A percentile compares a stretch with the other conserved stretches of the same genome.
phyloP scores from a whole-genome alignment of 306 rosid species.

The Prunus campanulata region DNA sequence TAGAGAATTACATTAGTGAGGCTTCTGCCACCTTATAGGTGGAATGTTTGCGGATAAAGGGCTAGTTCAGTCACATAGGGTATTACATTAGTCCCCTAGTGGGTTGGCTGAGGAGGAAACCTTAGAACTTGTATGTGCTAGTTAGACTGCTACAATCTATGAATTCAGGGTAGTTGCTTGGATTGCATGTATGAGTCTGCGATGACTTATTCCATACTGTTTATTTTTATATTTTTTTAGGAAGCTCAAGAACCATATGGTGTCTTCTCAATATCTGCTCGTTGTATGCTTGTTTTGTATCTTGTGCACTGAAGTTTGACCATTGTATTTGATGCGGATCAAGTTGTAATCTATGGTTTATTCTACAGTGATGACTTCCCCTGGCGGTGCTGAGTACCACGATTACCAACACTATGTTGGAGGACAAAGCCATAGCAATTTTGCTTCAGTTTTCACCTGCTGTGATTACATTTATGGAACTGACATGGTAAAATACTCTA shows the following conservation, averaged over 20 bases:
- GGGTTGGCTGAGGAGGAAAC: constrained; percentile 3
- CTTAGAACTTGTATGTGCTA: not conserved
- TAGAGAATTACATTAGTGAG: not conserved
- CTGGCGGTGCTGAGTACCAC: constrained; percentile 89
- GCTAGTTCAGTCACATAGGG: not conserved
- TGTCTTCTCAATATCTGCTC: not conserved
- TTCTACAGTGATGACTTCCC: constrained; percentile 75
- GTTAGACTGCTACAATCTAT: not conserved
- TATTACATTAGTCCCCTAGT: not conserved
- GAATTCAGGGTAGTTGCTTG: not conserved
- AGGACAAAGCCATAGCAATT: constrained; percentile 91
- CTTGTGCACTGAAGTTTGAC: constrained; percentile 23
- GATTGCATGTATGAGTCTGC: not conserved
- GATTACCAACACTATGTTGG: constrained; percentile 98
- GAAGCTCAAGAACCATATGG: not conserved
- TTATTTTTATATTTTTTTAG: not conserved
- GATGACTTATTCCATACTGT: not conserved
- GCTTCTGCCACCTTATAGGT: not conserved
- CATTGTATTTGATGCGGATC: not conserved
- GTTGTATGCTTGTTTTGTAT: not conserved
- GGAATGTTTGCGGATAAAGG: not conserved
- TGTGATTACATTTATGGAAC: constrained; percentile 96
- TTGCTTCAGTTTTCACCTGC: constrained; percentile 93
- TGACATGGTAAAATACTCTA: constrained; percentile 66
- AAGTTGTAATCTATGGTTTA: constrained; percentile 10